Base-by-base conservation (phyloP, 768 basidiomycete species). In the Saitozyma sp. region DNA sequence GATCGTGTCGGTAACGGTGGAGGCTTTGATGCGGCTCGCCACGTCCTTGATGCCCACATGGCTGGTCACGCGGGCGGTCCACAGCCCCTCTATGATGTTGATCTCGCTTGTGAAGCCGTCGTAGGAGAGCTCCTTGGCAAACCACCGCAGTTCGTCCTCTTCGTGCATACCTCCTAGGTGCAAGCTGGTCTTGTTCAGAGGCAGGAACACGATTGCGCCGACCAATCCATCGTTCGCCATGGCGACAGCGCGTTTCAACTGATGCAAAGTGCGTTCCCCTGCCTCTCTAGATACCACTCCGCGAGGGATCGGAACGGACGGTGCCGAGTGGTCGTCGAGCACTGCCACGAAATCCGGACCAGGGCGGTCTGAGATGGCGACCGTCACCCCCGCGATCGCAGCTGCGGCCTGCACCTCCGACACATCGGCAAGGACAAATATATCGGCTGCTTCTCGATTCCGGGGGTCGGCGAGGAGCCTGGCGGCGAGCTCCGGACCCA, bases 41-140 rank as follows among this genome's bases (percentile, higher is more conserved):
- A 58, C 57, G 40, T 58, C 57, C 57, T 58, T 58, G 46, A 58
- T 58, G 13, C 57, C 46, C 29, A 58, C 46, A 49, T 58, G 57
- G 19, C 45, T 49, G n/a, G 57, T 58, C 19, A 58, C 57, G 8
- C 57, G 57, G 11, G 57, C 57, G 5, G 57, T 58, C 57, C 57
- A 58, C 7, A 58, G 20, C 17, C 45, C 46, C 9, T 46, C 17
- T 19, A 58, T 58, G 40, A 58, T 58, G 46, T 58, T 58, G 57
- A 58, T 58, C 49, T 58, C 57, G 20, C 46, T 49, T 11, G 57
- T 58, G 7, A 38, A 11, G 13, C 57, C 57, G 6, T 17, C 11
- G 20, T 50, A 37, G 6, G 37, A 11, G 13, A 58, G 38, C 38
- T 46, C 6, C 46, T 58, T 58, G n/a, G 57, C 57, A 40, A 58